phyloP scores from a whole-genome alignment of 805 yeast genomes.

The Kodamaea kaohsiungensis region DNA sequence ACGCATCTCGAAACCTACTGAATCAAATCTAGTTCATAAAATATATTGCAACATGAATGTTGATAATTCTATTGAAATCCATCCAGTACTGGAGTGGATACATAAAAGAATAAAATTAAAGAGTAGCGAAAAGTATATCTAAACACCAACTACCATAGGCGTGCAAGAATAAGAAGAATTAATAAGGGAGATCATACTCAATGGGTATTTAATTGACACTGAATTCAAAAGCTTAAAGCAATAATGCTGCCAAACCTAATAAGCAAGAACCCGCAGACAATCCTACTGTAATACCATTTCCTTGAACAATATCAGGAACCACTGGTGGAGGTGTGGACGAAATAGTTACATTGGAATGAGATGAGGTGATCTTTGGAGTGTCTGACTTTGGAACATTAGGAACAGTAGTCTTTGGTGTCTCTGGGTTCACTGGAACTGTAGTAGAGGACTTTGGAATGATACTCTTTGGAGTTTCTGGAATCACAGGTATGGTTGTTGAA shows the following conservation, averaged over 20 bases:
- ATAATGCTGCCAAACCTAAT: slow-evolving; percentile 10
- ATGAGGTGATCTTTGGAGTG: background rate
- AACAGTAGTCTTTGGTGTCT: background rate
- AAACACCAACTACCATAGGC: background rate
- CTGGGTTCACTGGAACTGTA: background rate
- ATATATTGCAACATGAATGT: no score
- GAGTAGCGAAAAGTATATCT: background rate
- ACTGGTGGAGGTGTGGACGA: background rate
- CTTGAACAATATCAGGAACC: slow-evolving; percentile 1
- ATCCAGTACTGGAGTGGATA: background rate
- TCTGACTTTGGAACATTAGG: background rate
- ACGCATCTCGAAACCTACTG: no score
- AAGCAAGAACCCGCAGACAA: slow-evolving; percentile 9
- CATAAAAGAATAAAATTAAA: no score
- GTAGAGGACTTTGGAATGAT: background rate
- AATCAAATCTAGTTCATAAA: no score
- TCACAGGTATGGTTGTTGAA: background rate
- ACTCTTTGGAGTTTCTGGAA: background rate
- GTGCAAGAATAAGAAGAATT: background rate
- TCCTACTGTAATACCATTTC: slow-evolving; percentile 8
- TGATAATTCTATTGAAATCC: background rate
- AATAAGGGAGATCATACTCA: background rate
- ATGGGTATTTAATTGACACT: background rate
- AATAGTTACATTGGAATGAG: no score
- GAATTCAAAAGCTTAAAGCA: slow-evolving; percentile 1